Evolutionary conservation across 192 early-diverging fungal species (phyloP), one percentile per base, ranked within the genome.

Genomic region (Entomortierella parvispora): DNA sequence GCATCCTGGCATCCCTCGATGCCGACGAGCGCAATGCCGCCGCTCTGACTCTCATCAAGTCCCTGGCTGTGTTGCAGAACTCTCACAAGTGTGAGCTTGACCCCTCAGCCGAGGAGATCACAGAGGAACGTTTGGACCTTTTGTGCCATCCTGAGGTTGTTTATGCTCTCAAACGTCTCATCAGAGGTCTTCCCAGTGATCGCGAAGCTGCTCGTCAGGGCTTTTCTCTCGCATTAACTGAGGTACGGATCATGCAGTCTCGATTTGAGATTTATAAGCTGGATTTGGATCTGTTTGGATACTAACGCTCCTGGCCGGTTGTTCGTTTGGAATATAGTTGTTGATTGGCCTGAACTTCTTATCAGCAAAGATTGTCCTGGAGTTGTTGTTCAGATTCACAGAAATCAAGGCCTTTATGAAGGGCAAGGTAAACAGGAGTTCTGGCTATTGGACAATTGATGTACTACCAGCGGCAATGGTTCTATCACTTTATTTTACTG

Each of bases 191-290:
- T 45, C 87, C 94, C 26, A 93, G 90, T 49, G 87, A 92, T 11
- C 87, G 96, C 42, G 89, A 94, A 50, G 95, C 90, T 20, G 96
- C 98, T 15, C 85, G 98, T 47, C 96, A 98, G 61, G 98, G 98
- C 8, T 99, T 96, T 81, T 88, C 96, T 18, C 83, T 97, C n/a
- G 94, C 94, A 10, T 86, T 99, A 47, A 92, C 94, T 3, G 96
- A 98, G 88, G 79, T 83, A 64, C 52, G 46, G 37, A n/a, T n/a
- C n/a, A n/a, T n/a, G n/a, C n/a, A n/a, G n/a, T n/a, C n/a, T n/a
- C n/a, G n/a, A n/a, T n/a, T n/a, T n/a, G n/a, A 49, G 3, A n/a
- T 50, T 43, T 80, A 47, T 68, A 81, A 75, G 47, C 90, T n/a
- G 59, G 76, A 20, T 44, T 46, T 29, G 58, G 80, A 11, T 47